A percentile compares a stretch with the other conserved stretches of the same genome.
Conservation (phyloP, 129 eudicot genomes). For the Solidago caesia region DNA sequence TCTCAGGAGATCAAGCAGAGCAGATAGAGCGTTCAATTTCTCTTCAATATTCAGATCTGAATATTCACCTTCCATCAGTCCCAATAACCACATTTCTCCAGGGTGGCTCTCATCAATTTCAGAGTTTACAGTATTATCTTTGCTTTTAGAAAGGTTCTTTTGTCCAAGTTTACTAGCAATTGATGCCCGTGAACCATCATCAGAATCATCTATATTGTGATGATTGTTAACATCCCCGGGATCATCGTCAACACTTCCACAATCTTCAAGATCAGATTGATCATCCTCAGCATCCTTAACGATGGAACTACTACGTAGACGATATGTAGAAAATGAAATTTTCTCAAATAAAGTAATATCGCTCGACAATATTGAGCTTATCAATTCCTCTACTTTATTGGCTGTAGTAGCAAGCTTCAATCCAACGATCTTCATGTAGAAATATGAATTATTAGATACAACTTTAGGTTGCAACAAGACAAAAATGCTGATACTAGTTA, state of each 20-base stretch:
- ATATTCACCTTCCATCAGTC: conserved; percentile 89
- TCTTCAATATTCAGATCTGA: conserved; percentile 83
- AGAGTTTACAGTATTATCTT: conserved; percentile 31
- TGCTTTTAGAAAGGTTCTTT: conserved; percentile 26
- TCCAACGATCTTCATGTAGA: conserved; percentile 55
- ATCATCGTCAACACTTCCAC: conserved; percentile 74
- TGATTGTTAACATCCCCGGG: conserved; percentile 40
- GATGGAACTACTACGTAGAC: conserved; percentile 55
- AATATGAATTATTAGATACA: conserved; percentile 21
- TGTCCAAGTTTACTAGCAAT: conserved; percentile 28
- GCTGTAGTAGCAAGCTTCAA: conserved; percentile 58
- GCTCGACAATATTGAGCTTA: conserved; percentile 73
- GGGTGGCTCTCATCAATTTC: conserved; percentile 95
- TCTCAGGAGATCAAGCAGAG: conserved; percentile 71
- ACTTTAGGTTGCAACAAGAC: background rate
- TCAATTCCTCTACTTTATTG: conserved; percentile 48
- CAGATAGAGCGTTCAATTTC: conserved; percentile 70
- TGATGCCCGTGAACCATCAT: conserved; percentile 40
- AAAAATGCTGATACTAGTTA: conserved; percentile 15
- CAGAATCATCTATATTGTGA: conserved; percentile 43
- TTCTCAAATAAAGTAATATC: conserved; percentile 93
- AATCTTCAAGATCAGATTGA: conserved; percentile 66
- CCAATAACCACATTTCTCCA: conserved; percentile 88
- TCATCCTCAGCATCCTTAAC: conserved; percentile 50
- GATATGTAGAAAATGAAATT: conserved; percentile 70